Evolutionary conservation across 2,329 filamentous ascomycete genomes (phyloP), one percentile per base, ranked within the genome.

Genomic region (Cadophora gregata): DNA sequence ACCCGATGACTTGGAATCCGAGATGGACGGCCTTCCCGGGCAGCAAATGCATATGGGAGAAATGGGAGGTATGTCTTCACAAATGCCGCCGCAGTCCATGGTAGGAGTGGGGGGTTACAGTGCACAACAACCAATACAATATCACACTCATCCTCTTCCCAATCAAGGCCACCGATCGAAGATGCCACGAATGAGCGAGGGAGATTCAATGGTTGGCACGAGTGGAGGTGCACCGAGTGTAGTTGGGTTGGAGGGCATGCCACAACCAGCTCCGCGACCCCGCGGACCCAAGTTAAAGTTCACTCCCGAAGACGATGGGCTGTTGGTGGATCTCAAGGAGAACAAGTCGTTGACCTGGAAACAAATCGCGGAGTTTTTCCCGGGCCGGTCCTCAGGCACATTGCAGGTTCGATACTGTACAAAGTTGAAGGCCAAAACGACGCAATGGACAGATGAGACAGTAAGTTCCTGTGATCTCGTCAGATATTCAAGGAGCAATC

Each of bases 261-360:
- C 94, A 16, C 80, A 86, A 48, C 93, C 93, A 63, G 93, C 93
- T 51, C 87, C 90, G 62, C 84, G 91, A 73, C 94, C 94, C 10
- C 88, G 92, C 67, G 93, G 93, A 3, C 93, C 93, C 7, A 97
- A 97, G 80, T 84, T 97, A 73, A 97, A 97, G 79, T 97, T 97
- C 77, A 97, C 93, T 0, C 89, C 92, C 10, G 93, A 97, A 78
- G 94, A 97, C 77, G 94, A 97, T 78, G 89, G 92, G 72, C 82
- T 97, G 58, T 84, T 97, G 63, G 90, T 97, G 65, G 92, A 97
- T 76, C 82, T 97, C 69, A 97, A 97, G 79, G 94, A 97, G 80
- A 94, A 96, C 76, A 96, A 96, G 79, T 94, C 93, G 76, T 83
- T 97, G 77, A 97, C 94, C 4, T 97, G 94, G 94, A 97, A 97